Evolutionary conservation across 495 filamentous ascomycete species (phyloP), one percentile per base, ranked within the genome.

Genomic region (Saxophila tyrrhenica): DNA sequence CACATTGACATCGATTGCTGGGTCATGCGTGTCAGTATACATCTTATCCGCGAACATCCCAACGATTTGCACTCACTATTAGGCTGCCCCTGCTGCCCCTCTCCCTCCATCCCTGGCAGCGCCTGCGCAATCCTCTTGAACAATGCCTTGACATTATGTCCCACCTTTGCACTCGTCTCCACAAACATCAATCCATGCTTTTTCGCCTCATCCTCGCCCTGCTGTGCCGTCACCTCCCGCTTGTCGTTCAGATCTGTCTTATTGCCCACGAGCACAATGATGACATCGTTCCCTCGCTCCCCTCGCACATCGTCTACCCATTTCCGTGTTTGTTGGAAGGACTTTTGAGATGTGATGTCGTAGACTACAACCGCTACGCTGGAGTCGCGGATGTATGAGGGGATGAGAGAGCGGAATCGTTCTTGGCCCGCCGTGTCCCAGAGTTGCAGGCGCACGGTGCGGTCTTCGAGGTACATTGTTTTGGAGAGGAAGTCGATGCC

Each of bases 391-490:
- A 98, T 98, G 72, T 98, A 98, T 16, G 89, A 95, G 29, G 92
- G 92, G 58, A 98, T 98, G 62, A 98, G 69, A 65, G 86, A 92
- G 65, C 92, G 86, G 73, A 98, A 98, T 57, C 92, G 80, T 71
- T 98, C 92, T 67, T 98, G 92, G 48, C 92, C 92, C 43, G 92
- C 92, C 5, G 92, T 98, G 68, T 98, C 92, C 92, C 92, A 98
- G 56, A 98, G 81, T 61, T 98, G 92, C 67, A 98, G 76, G 62
- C 92, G 88, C 35, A 98, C 94, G 38, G 92, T 98, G 62, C 92
- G 81, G 70, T 98, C 92, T 76, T 98, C 92, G 43, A 98, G 86
- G 71, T 98, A 98, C 92, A 98, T 98, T 22, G 92, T 98, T 89
- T 98, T 98, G 59, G 90, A 96, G 59, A 98, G 82, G 67, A 98